These are phyloP conservation scores for Exobasidium cylindrosporum DNA, from an alignment of 1,284 basidiomycete species.

Conservation along the genomic window DNA sequence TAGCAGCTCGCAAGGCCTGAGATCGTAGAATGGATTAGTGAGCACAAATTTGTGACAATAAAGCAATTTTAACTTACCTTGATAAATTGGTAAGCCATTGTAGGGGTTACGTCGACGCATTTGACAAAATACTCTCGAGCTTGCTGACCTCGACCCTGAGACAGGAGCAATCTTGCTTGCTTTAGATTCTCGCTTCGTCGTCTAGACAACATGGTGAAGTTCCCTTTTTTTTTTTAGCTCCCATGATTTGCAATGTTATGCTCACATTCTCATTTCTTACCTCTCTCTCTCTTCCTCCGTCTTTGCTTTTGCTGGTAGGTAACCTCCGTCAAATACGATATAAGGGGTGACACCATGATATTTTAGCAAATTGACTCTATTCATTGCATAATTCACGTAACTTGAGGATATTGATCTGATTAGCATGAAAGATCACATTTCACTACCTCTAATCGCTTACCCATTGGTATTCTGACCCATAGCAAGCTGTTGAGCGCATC, in stretches of 20 bases:
- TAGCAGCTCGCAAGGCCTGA: conserved; percentile 22
- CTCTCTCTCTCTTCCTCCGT: conserved; percentile 78
- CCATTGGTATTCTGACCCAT: conserved; percentile 69
- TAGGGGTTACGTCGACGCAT: conserved; percentile 90
- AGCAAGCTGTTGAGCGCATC: conserved; percentile 82
- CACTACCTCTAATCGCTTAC: conserved; percentile 11
- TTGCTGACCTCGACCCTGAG: conserved; percentile 72
- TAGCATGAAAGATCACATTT: neutral
- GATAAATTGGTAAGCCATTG: conserved; percentile 96
- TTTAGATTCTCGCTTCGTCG: conserved; percentile 65
- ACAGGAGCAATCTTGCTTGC: conserved; percentile 69
- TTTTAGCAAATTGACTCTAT: conserved; percentile 77
- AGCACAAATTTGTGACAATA: conserved; percentile 1
- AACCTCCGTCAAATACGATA: conserved; percentile 94
- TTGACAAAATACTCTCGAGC: conserved; percentile 87
- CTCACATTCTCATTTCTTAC: conserved; percentile 3
- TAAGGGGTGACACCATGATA: conserved; percentile 83
- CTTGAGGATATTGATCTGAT: conserved; percentile 57
- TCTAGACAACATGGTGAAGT: no score
- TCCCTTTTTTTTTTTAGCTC: no score
- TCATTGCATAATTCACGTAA: conserved; percentile 96
- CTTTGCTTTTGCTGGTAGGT: conserved; percentile 84
- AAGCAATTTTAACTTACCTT: conserved; percentile 64
- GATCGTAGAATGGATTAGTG: neutral
- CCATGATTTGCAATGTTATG: neutral